Conservation (phyloP, 108 stramenopile genomes). For the Hondaea fermentalgiana region DNA sequence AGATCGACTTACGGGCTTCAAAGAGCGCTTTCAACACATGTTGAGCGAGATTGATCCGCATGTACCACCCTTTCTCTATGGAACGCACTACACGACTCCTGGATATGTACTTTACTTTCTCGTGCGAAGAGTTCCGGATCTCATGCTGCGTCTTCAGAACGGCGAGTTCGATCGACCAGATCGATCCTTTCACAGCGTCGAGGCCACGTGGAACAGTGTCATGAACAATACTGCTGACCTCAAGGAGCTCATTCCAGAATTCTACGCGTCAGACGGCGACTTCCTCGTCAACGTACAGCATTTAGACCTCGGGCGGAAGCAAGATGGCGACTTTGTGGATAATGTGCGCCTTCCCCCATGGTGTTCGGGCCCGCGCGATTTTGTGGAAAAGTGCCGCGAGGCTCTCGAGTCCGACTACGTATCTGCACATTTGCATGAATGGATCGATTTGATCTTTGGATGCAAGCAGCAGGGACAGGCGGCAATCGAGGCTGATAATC, state of each 20-base stretch:
- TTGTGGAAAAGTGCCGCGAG: conserved; percentile 66
- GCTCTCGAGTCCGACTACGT: conserved; percentile 88
- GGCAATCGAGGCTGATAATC: conserved; percentile 47
- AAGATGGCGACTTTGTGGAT: conserved; percentile 70
- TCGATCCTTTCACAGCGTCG: conserved; percentile 77
- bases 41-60: background rate
- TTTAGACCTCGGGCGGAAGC: conserved; percentile 79
- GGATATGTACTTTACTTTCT: conserved; percentile 97
- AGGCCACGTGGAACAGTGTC: conserved; percentile 63
- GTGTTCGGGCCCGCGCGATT: conserved; percentile 72
- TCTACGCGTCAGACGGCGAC: conserved; percentile 71
- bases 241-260: conserved; percentile 94
- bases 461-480: conserved; percentile 70
- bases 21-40: conserved; percentile 34
- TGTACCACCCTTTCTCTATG: conserved; percentile 78
- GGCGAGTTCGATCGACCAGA: conserved; percentile 93
- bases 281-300: conserved; percentile 80
- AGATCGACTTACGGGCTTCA: conserved; percentile 23
- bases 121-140: conserved; percentile 85
- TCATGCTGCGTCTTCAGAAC: conserved; percentile 95
- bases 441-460: conserved; percentile 98
- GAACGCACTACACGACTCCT: conserved; percentile 86
- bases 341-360: conserved; percentile 82
- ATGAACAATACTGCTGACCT: conserved; percentile 85
- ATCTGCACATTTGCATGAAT: conserved; percentile 66